phyloP scores from a whole-genome alignment of 768 basidiomycete genomes.

The Obba rivulosa region DNA sequence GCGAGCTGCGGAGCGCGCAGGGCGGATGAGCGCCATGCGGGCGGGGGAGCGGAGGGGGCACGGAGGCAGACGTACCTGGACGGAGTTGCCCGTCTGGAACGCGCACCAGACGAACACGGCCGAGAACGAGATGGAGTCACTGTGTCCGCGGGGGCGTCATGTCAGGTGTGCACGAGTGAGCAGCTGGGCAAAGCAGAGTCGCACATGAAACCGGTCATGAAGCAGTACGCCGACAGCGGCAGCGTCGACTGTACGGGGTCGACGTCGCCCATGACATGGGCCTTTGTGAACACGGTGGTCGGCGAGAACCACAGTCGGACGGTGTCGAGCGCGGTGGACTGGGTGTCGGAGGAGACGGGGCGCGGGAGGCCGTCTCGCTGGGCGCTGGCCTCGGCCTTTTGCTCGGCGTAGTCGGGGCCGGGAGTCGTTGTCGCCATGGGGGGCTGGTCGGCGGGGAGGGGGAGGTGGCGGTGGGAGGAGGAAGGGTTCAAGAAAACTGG shows the following conservation, averaged over 20 bases:
- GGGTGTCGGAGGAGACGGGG: constrained; percentile 10
- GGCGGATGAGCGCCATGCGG: neutral
- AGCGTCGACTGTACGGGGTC: constrained; percentile 45
- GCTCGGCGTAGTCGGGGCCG: constrained; percentile 13
- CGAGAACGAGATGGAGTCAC: constrained; percentile 70
- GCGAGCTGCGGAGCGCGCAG: constrained; percentile 51
- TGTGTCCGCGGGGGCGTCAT: constrained; percentile 19
- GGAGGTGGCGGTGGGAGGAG: neutral
- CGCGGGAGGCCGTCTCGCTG: constrained; percentile 4
- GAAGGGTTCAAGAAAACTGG: neutral
- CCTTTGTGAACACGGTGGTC: constrained; percentile 14
- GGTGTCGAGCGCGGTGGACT: constrained; percentile 11
- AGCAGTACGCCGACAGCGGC: constrained; percentile 61
- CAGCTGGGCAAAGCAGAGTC: constrained; percentile 18
- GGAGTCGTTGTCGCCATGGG: neutral
- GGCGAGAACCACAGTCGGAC: constrained; percentile 19
- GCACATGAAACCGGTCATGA: constrained; percentile 78
- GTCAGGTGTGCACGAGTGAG: neutral
- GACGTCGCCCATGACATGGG: constrained; percentile 35
- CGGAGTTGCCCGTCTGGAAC: constrained; percentile 78
- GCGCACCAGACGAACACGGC: constrained; percentile 83
- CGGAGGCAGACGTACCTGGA: constrained; percentile 41
- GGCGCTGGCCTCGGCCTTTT: constrained; percentile 6
- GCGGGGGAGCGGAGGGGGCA: neutral
- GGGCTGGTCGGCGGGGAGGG: neutral